Base-by-base conservation (phyloP, 1,284 basidiomycete species). In the Puccinia coronata region DNA sequence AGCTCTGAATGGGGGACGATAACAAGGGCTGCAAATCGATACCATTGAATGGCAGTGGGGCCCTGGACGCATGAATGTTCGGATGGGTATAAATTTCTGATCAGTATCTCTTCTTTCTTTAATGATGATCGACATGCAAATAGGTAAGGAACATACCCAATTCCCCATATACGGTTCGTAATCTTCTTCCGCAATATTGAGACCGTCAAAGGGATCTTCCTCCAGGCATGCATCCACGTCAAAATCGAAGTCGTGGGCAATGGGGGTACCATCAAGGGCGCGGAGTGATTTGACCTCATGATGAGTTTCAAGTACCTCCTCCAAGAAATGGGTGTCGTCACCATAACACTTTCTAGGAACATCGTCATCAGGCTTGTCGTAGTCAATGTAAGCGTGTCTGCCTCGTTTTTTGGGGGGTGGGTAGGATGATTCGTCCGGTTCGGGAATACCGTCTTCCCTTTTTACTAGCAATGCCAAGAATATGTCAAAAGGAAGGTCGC, bases 401-500 rank as follows among this genome's bases (percentile, higher is more conserved):
- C n/a, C n/a, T n/a, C n/a, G n/a, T n/a, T n/a, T n/a, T n/a, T n/a
- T n/a, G n/a, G n/a, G n/a, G n/a, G n/a, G n/a, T n/a, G n/a, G n/a
- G n/a, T n/a, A n/a, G n/a, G n/a, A n/a, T n/a, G n/a, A n/a, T n/a
- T n/a, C n/a, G n/a, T n/a, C n/a, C n/a, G n/a, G n/a, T 25, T 57
- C 55, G 25, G 36, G 31, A 34, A 34, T 8, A 18, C 59, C 59
- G 36, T 4, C n/a, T 12, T 34, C 34, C 23, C 36, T 39, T 25
- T 61, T 34, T 20, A 36, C 59, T 18, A 61, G 20, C 4, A 36
- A 12, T 34, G 59, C 59, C 31, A 61, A 25, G 59, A 61, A 61
- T 8, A 61, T 61, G 34, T 61, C 59, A 61, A 61, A 61, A 61
- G 59, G 59, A 34, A 61, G 31, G 14, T 61, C 59, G 59, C 23